Evolutionary conservation across 2,329 filamentous ascomycete species (phyloP), one percentile per base, ranked within the genome.

Genomic region (Monilinia aucupariae): DNA sequence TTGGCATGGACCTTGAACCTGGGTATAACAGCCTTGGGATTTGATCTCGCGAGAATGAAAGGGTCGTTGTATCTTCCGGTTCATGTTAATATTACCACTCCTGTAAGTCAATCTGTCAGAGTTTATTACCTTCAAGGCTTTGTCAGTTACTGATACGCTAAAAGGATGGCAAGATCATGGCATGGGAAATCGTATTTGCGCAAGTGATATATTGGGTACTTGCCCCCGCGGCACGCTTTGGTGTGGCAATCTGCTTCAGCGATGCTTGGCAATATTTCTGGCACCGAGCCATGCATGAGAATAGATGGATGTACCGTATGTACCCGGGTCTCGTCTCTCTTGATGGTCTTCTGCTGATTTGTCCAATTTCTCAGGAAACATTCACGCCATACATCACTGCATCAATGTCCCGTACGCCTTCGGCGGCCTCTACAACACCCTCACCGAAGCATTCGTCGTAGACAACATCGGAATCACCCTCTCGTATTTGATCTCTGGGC

Each of bases 181-280:
- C 43, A n/a, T 59, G 55, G 55, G 30, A 59, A 1, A 9, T 48
- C 20, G 2, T 50, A 27, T 3, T 59, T 20, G 43, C 55, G 17
- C 55, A 59, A 25, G 15, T 50, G 3, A 61, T 61, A 8, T 61
- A 96, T 78, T 87, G 89, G 80, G 76, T 85, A 65, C 73, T 86
- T 27, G 81, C 96, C 66, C 93, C 93, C 0, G 81, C 78, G 3
- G 61, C 92, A 59, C 92, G 96, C 74, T 89, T 96, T 73, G 77
- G 84, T 64, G 72, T 89, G 58, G 92, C 86, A 25, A 82, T 92
- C 63, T 78, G 83, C 68, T 80, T 93, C 68, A 83, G 96, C 69
- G 92, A 97, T 76, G 92, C 91, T 37, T 97, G 92, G 92, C 92
- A 97, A 74, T 97, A 97, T 78, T 96, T 96, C 77, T 82, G 92